Conservation (phyloP, 352 stramenopile species). For the Paralagenidium karlingii region DNA sequence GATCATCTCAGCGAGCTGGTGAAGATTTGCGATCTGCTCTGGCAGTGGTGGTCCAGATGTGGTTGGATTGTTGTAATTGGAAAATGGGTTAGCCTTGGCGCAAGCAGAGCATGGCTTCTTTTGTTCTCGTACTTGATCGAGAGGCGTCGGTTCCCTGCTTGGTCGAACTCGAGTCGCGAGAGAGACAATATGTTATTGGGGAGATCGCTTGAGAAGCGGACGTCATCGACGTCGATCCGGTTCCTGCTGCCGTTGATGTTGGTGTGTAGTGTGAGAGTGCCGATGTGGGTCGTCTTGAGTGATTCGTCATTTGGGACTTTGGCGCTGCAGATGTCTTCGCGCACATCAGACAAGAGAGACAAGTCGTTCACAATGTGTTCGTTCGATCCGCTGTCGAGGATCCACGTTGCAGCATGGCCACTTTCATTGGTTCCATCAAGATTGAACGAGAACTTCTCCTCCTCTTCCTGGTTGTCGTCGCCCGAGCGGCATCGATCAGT, state of each 20-base stretch:
- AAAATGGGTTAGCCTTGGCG: not conserved
- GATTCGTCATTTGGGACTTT: not conserved
- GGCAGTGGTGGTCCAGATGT: no score
- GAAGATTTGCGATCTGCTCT: not conserved
- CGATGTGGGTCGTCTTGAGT: not conserved
- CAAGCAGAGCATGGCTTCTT: not conserved
- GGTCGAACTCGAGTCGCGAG: not conserved
- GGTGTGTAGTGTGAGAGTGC: not conserved
- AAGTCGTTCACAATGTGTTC: not conserved
- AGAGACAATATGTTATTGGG: no score
- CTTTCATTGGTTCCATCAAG: not conserved
- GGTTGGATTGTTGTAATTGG: not conserved
- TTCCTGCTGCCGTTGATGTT: not conserved
- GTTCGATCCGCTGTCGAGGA: not conserved
- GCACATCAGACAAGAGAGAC: not conserved
- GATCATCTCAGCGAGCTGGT: not conserved
- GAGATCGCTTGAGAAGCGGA: not conserved
- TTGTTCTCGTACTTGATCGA: not conserved
- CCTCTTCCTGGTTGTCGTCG: not conserved
- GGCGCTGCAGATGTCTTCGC: not conserved
- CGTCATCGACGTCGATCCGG: not conserved
- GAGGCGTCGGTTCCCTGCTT: not conserved
- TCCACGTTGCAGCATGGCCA: not conserved
- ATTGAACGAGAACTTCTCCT: not conserved
- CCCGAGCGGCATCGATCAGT: not conserved